These are phyloP conservation scores for Penicillium cosmopolitanum DNA, from an alignment of 495 filamentous ascomycete genomes.

Conservation along the genomic window DNA sequence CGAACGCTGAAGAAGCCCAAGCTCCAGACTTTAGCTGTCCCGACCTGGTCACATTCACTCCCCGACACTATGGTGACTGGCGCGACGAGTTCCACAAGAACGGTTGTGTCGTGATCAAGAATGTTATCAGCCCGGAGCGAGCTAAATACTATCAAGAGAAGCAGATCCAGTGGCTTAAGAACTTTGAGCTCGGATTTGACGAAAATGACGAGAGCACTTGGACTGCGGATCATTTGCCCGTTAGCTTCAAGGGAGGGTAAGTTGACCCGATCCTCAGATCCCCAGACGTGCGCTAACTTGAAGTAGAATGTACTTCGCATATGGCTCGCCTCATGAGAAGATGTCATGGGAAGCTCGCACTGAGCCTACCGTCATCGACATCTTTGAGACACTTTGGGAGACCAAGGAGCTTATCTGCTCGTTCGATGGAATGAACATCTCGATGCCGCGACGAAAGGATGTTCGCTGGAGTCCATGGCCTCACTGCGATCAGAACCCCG, in stretches of 20 bases:
- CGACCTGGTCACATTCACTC: constrained; percentile 27
- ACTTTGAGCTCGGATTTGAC: constrained; percentile 43
- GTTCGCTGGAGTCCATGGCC: constrained; percentile 40
- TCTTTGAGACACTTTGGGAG: constrained; percentile 45
- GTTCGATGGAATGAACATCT: constrained; percentile 45
- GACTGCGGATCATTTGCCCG: constrained; percentile 42
- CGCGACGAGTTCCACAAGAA: constrained; percentile 11
- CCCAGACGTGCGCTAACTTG: not conserved
- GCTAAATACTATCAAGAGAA: constrained; percentile 39
- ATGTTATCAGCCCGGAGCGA: constrained; percentile 31
- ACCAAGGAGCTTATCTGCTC: constrained; percentile 43
- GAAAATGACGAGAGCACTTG: constrained; percentile 41
- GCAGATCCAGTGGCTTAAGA: constrained; percentile 43
- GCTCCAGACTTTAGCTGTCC: constrained; percentile 4
- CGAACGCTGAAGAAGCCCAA: not conserved
- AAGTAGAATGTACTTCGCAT: constrained; percentile 35
- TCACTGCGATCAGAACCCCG: constrained; percentile 44
- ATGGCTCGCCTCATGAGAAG: constrained; percentile 33
- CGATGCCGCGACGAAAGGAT: constrained; percentile 35
- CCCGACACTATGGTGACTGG: constrained; percentile 32
- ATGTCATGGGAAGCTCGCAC: constrained; percentile 41
- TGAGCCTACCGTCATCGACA: constrained; percentile 44
- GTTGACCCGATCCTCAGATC: not conserved
- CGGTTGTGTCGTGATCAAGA: constrained; percentile 27
- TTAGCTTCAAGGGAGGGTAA: constrained; percentile 42